A percentile compares a stretch with the other conserved stretches of the same genome.
These are phyloP conservation scores for Urochloa ruziziensis DNA, from an alignment of 176 grass and related monocot species.

Conservation along the genomic window DNA sequence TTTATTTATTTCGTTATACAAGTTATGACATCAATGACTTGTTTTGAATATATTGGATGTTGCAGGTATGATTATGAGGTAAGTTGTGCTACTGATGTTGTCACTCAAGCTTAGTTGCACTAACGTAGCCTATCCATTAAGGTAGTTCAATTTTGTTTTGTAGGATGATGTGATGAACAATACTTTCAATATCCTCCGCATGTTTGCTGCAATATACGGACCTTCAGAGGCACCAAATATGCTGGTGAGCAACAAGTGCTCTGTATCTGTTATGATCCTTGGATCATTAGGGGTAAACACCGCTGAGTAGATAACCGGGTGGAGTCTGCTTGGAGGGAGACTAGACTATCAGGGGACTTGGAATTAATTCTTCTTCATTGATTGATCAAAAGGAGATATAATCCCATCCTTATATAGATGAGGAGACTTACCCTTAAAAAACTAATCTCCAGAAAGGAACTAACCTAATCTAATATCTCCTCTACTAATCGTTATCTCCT, in stretches of 20 bases:
- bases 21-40: constrained; percentile 10
- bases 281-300: too few relatives aligned
- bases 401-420: too few relatives aligned
- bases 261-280: too few relatives aligned
- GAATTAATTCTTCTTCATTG: too few relatives aligned
- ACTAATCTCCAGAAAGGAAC: too few relatives aligned
- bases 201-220: constrained; percentile 89
- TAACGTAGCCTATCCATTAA: constrained; percentile 22
- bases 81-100: constrained; percentile 35
- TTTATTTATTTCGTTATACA: neutral
- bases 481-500: too few relatives aligned
- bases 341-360: too few relatives aligned
- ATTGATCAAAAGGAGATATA: too few relatives aligned
- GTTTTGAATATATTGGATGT: constrained; percentile 55
- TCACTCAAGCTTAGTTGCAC: neutral
- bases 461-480: too few relatives aligned
- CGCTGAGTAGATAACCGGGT: too few relatives aligned
- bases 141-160: constrained; percentile 18
- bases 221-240: constrained; percentile 73
- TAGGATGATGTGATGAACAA: constrained; percentile 89
- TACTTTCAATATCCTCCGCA: constrained; percentile 78
- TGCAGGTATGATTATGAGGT: constrained; percentile 99
- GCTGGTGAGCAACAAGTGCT: constrained; percentile 57
- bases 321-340: too few relatives aligned
- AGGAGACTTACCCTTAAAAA: too few relatives aligned